Evolutionary conservation across 176 grass and related monocot genomes (phyloP).

Genomic region (Carex littledalei): DNA sequence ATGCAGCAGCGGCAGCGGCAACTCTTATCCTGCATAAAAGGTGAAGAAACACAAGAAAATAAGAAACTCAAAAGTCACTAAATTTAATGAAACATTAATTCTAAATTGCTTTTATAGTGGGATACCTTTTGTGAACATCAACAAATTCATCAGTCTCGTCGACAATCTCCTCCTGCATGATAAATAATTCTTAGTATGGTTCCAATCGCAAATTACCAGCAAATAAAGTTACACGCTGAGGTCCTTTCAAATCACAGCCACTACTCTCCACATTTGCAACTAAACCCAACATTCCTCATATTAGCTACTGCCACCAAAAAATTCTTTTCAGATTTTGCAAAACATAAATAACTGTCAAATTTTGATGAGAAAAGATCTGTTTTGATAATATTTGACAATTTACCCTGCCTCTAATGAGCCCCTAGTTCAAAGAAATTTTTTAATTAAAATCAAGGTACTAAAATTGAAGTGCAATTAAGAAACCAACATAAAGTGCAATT

Average conservation of each 20-base stretch:
- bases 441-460: neutral
- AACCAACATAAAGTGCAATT: neutral
- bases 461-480: neutral
- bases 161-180: constrained; percentile 92
- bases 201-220: neutral
- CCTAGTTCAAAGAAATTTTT: neutral
- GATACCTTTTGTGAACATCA: constrained; percentile 98
- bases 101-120: neutral
- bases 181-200: neutral
- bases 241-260: neutral
- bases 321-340: neutral
- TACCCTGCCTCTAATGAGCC: neutral
- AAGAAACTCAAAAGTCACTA: neutral
- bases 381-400: neutral
- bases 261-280: neutral
- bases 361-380: neutral
- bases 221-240: neutral
- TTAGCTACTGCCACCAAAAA: neutral
- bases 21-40: constrained; percentile 73
- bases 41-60: constrained; percentile 10
- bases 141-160: constrained; percentile 99
- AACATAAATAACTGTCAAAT: neutral
- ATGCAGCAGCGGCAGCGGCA: constrained; percentile 83
- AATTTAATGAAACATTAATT: neutral
- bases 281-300: neutral